Conservation (phyloP, 257 asterid species). For the Nyctanthes arbortristis region DNA sequence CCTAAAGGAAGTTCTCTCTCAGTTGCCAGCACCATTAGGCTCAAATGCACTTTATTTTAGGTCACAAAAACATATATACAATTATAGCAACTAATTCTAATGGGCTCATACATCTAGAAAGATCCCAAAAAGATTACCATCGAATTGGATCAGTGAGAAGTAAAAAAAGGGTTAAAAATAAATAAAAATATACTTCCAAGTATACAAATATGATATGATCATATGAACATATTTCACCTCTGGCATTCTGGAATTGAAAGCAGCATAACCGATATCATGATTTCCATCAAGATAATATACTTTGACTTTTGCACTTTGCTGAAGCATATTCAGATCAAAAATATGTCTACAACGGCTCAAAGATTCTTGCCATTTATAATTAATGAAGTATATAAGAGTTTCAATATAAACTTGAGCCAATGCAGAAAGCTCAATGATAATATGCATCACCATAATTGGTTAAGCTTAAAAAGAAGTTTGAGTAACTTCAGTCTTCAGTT, state of each 20-base stretch:
- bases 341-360: conserved; percentile 85
- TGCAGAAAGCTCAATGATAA: neutral
- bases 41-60: neutral
- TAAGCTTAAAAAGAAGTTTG: neutral
- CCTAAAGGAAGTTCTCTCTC: too few species aligned
- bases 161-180: too few species aligned
- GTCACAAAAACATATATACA: neutral
- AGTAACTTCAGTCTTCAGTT: neutral
- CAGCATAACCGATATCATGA: conserved; percentile 86
- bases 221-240: conserved; percentile 48
- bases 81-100: too few species aligned
- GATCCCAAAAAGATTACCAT: too few species aligned
- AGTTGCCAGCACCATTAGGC: too few species aligned
- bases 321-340: conserved; percentile 67
- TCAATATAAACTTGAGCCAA: neutral
- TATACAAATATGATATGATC: too few species aligned
- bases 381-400: conserved; percentile 26
- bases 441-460: neutral
- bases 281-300: conserved; percentile 75
- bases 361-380: conserved; percentile 93
- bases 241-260: conserved; percentile 59
- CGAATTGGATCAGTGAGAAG: neutral
- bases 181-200: neutral
- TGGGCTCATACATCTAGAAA: too few species aligned
- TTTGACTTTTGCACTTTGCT: conserved; percentile 48